phyloP scores from a whole-genome alignment of 768 basidiomycete genomes.

The Clavaria fumosa region DNA sequence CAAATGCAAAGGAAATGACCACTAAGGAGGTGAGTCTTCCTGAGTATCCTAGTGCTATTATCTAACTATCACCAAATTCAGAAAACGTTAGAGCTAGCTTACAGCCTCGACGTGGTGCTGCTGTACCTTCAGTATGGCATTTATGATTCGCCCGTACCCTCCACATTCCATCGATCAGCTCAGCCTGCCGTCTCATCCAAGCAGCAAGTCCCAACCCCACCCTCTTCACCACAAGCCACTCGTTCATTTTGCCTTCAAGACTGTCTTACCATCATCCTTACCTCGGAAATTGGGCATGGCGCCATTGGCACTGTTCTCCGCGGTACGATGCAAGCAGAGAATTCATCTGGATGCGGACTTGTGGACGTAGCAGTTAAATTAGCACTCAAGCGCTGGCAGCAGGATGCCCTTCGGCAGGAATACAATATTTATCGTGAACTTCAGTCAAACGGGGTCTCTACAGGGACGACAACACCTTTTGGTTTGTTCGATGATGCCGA shows the following conservation, averaged over 20 bases:
- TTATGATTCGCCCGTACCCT: slow-evolving; percentile 2
- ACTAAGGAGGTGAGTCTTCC: slow-evolving; percentile 1
- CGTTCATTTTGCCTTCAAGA: slow-evolving; percentile 8
- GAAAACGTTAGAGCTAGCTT: slow-evolving; percentile 2
- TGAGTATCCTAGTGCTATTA: background rate
- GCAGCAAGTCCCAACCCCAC: background rate
- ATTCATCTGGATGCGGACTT: slow-evolving; percentile 5
- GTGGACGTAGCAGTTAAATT: slow-evolving; percentile 12
- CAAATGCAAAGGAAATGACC: background rate
- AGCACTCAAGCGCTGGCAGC: slow-evolving; percentile 9
- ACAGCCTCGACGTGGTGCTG: slow-evolving; percentile 2
- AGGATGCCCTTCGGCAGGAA: slow-evolving; percentile 11
- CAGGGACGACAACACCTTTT: slow-evolving; percentile 10
- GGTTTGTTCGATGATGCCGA: slow-evolving; percentile 12
- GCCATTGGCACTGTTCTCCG: slow-evolving; percentile 11
- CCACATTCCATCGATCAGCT: slow-evolving; percentile 1
- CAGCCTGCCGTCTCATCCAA: background rate
- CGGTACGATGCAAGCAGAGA: slow-evolving; percentile 11
- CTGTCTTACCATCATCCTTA: slow-evolving; percentile 10
- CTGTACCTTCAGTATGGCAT: slow-evolving; percentile 4
- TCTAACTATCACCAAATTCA: background rate
- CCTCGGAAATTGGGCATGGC: slow-evolving; percentile 12
- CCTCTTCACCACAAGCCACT: slow-evolving; percentile 9
- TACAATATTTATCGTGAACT: slow-evolving; percentile 10
- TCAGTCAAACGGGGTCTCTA: slow-evolving; percentile 9